phyloP scores from a whole-genome alignment of 2,329 filamentous ascomycete genomes.

The Paraphaeosphaeria minitans region DNA sequence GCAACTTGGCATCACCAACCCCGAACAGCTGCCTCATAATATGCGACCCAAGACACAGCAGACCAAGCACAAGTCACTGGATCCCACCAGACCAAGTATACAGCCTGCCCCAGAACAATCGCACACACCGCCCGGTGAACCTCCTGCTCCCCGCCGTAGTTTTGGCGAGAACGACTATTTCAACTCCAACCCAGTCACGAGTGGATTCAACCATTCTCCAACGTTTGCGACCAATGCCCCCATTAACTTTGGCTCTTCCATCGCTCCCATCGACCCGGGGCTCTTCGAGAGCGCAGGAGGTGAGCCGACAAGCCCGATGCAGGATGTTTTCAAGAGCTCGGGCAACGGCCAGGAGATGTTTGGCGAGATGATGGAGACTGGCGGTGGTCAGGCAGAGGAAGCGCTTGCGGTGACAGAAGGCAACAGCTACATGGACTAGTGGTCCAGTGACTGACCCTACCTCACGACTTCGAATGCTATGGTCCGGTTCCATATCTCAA shows the following conservation, averaged over 20 bases:
- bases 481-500: background rate
- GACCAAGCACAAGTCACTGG: constrained; percentile 65
- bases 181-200: constrained; percentile 28
- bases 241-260: constrained; percentile 38
- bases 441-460: constrained; percentile 10
- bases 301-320: constrained; percentile 40
- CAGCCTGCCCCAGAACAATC: constrained; percentile 45
- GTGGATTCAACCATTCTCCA: constrained; percentile 39
- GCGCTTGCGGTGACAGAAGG: constrained; percentile 44
- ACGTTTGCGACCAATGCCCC: constrained; percentile 40
- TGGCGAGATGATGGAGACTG: constrained; percentile 42
- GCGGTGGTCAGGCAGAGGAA: constrained; percentile 45
- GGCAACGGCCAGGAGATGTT: constrained; percentile 45
- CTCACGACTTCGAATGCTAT: background rate
- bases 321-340: constrained; percentile 46
- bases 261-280: constrained; percentile 44
- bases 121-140: constrained; percentile 45
- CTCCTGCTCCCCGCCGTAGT: constrained; percentile 33
- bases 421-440: constrained; percentile 41
- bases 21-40: constrained; percentile 85
- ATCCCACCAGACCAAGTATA: constrained; percentile 42
- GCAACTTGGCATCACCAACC: constrained; percentile 85
- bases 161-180: constrained; percentile 42
- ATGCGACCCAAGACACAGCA: constrained; percentile 69
- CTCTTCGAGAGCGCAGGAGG: constrained; percentile 41